phyloP scores from a whole-genome alignment of 2,329 filamentous ascomycete genomes.

The Nigrospora oryzae region DNA sequence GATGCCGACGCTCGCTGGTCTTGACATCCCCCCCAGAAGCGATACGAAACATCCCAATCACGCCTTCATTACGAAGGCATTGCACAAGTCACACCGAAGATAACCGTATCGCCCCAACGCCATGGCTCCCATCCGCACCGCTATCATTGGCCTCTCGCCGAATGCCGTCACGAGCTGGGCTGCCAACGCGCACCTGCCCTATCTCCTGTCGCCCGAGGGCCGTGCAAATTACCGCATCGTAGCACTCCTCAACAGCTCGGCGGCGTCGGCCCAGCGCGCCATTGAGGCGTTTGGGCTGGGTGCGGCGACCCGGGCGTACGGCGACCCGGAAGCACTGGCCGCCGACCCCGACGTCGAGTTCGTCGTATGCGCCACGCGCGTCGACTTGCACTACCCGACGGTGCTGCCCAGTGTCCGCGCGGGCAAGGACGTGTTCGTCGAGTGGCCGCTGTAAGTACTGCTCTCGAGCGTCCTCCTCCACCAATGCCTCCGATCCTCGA shows the following conservation, averaged over 20 bases:
- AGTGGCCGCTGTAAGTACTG: slow-evolving; percentile 39
- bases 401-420: slow-evolving; percentile 35
- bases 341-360: slow-evolving; percentile 40
- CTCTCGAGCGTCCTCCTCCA: too few species aligned
- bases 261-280: slow-evolving; percentile 30
- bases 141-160: slow-evolving; percentile 46
- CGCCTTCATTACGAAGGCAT: too few species aligned
- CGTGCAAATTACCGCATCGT: slow-evolving; percentile 35
- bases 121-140: slow-evolving; percentile 43
- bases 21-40: too few species aligned
- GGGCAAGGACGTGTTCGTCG: slow-evolving; percentile 43
- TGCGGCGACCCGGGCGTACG: slow-evolving; percentile 36
- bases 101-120: neutral
- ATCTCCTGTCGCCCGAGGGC: slow-evolving; percentile 37
- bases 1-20: too few species aligned
- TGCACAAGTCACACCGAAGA: too few species aligned
- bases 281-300: slow-evolving; percentile 30
- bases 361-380: slow-evolving; percentile 42
- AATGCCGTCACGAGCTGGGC: slow-evolving; percentile 44
- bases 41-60: too few species aligned
- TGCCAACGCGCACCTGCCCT: slow-evolving; percentile 45
- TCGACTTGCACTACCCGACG: slow-evolving; percentile 39
- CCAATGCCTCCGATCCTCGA: too few species aligned
- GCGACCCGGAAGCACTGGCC: slow-evolving; percentile 34
- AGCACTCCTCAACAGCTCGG: slow-evolving; percentile 40